These are phyloP conservation scores for Cryomyces minteri DNA, from an alignment of 495 filamentous ascomycete genomes.

Conservation along the genomic window DNA sequence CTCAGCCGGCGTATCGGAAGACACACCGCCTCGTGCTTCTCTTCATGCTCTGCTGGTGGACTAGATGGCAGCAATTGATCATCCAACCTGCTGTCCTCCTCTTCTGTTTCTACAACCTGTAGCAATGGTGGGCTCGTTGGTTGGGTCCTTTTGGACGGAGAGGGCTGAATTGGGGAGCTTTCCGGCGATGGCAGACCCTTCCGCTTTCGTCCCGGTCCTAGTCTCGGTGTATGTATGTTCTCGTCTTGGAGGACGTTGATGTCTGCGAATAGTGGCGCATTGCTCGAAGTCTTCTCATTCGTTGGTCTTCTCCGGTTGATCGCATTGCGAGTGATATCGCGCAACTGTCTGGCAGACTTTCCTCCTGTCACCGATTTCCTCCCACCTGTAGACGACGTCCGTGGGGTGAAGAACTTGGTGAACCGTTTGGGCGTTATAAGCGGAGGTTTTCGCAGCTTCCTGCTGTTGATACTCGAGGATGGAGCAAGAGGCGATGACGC, in stretches of 20 bases:
- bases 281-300: slow-evolving; percentile 1
- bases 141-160: slow-evolving; percentile 24
- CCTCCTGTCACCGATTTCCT: slow-evolving; percentile 25
- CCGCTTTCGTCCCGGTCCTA: background rate
- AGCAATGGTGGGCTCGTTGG: slow-evolving; percentile 22
- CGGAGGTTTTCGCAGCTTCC: slow-evolving; percentile 20
- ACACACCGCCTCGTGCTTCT: no score
- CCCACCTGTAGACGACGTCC: slow-evolving; percentile 22
- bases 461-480: slow-evolving; percentile 4
- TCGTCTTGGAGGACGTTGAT: background rate
- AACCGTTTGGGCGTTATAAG: slow-evolving; percentile 35
- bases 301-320: slow-evolving; percentile 10
- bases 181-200: slow-evolving; percentile 9
- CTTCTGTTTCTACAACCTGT: slow-evolving; percentile 5
- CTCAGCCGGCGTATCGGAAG: slow-evolving; percentile 12
- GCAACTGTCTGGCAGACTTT: slow-evolving; percentile 34
- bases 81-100: slow-evolving; percentile 5
- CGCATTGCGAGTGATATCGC: slow-evolving; percentile 37
- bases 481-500: slow-evolving; percentile 9
- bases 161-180: slow-evolving; percentile 35
- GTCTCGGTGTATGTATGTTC: background rate
- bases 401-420: slow-evolving; percentile 68
- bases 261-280: slow-evolving; percentile 13
- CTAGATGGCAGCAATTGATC: background rate
- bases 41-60: no score